Percentiles rank a stretch among this genome's conserved stretches.
phyloP scores from a whole-genome alignment of 331 rosid species.

The Pyrus hybrid region DNA sequence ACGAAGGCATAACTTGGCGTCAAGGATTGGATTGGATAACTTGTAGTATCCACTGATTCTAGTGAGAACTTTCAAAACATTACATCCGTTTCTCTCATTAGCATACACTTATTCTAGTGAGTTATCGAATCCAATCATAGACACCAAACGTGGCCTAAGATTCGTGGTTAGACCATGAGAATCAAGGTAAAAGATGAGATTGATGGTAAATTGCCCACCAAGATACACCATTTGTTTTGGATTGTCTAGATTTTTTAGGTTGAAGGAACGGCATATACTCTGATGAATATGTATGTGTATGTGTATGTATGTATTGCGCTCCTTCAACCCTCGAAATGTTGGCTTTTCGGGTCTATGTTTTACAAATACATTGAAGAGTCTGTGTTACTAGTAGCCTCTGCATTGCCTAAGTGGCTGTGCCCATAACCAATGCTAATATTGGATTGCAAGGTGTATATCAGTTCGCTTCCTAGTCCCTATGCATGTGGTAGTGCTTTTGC shows the following conservation, averaged over 20 bases:
- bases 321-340: neutral
- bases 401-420: neutral
- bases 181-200: neutral
- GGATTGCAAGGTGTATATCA: neutral
- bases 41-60: no score
- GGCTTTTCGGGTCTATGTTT: neutral
- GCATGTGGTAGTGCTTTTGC: slow-evolving; percentile 7
- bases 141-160: neutral
- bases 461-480: neutral
- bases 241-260: no score
- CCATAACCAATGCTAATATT: neutral
- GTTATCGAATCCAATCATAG: neutral
- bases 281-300: no score
- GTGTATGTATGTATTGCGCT: neutral
- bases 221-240: neutral
- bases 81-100: neutral
- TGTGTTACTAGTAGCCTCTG: neutral
- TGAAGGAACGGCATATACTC: no score
- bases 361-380: neutral
- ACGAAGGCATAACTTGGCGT: neutral
- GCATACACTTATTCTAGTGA: neutral
- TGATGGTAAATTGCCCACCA: neutral
- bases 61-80: no score
- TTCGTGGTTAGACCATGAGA: neutral
- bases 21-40: neutral